Evolutionary conservation across 192 early-diverging fungal genomes (phyloP).

Genomic region (Backusella parvicylindrica): DNA sequence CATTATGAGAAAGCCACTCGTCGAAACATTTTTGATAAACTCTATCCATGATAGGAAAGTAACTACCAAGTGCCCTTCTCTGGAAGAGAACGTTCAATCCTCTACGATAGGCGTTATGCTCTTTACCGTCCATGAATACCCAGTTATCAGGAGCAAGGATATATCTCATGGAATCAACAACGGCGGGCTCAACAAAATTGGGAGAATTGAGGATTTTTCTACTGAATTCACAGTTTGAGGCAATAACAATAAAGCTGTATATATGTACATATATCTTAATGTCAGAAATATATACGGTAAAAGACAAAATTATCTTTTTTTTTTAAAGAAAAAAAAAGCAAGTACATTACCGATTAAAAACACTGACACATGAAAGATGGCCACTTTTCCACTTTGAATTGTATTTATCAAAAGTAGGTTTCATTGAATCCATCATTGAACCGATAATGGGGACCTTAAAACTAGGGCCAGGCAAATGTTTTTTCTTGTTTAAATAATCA

Average conservation of each 20-base stretch:
- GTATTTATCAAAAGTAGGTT: conserved; percentile 46
- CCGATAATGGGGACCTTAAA: conserved; percentile 41
- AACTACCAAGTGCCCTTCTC: conserved; percentile 33
- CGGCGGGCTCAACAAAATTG: conserved; percentile 26
- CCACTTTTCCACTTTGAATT: conserved; percentile 44
- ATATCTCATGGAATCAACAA: conserved; percentile 37
- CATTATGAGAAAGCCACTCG: conserved; percentile 32
- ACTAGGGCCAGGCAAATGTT: conserved; percentile 31
- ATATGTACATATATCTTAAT: background rate
- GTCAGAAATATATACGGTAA: background rate
- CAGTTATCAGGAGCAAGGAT: conserved; percentile 38
- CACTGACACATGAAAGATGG: conserved; percentile 34
- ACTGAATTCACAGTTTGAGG: conserved; percentile 38
- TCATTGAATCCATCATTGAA: conserved; percentile 35
- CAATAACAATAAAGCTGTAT: conserved; percentile 40
- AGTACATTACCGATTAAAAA: conserved; percentile 36
- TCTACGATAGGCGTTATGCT: conserved; percentile 33
- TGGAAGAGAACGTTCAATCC: conserved; percentile 38
- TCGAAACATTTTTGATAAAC: conserved; percentile 39
- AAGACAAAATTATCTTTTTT: background rate
- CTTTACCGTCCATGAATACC: conserved; percentile 38
- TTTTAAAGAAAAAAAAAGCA: background rate
- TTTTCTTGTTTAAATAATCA: conserved; percentile 35
- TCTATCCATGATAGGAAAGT: conserved; percentile 32
- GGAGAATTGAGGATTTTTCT: conserved; percentile 42